Percentiles rank a stretch among this genome's conserved stretches.
These are phyloP conservation scores for Saksenaea oblongispora DNA, from an alignment of 371 early-diverging fungal species.

Conservation along the genomic window DNA sequence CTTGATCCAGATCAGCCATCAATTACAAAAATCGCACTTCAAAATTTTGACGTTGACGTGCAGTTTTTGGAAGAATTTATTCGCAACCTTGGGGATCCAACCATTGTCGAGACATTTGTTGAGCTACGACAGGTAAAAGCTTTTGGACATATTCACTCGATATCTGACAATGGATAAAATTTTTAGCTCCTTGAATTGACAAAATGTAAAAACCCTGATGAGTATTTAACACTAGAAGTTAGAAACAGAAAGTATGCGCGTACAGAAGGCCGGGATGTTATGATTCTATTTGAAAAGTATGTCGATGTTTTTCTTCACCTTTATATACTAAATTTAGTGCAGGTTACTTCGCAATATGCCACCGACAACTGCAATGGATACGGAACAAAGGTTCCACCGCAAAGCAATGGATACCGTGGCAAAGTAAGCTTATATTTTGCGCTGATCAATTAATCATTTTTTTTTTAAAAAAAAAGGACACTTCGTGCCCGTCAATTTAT, in stretches of 20 bases:
- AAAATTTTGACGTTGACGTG: conserved; percentile 73
- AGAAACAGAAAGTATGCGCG: conserved; percentile 65
- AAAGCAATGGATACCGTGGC: conserved; percentile 54
- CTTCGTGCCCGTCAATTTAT: not conserved
- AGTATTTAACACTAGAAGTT: conserved; percentile 63
- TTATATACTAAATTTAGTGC: not conserved
- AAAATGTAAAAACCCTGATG: conserved; percentile 72
- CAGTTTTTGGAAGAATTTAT: conserved; percentile 76
- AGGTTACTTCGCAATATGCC: conserved; percentile 25
- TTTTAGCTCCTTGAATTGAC: conserved; percentile 63
- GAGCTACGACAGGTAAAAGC: conserved; percentile 74
- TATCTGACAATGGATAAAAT: not conserved
- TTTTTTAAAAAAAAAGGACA: not conserved
- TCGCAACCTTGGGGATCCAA: conserved; percentile 63
- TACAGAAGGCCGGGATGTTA: conserved; percentile 64
- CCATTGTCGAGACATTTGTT: conserved; percentile 68
- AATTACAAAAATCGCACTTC: conserved; percentile 65
- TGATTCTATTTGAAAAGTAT: conserved; percentile 83
- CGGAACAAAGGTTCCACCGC: conserved; percentile 34
- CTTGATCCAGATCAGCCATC: conserved; percentile 64
- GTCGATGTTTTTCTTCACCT: not conserved
- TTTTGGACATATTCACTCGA: not conserved
- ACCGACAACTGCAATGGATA: conserved; percentile 15
- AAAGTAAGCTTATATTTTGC: conserved; percentile 26
- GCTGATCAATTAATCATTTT: not conserved